Conservation (phyloP, 1,284 basidiomycete genomes). For the Trichosporon ovoides region DNA sequence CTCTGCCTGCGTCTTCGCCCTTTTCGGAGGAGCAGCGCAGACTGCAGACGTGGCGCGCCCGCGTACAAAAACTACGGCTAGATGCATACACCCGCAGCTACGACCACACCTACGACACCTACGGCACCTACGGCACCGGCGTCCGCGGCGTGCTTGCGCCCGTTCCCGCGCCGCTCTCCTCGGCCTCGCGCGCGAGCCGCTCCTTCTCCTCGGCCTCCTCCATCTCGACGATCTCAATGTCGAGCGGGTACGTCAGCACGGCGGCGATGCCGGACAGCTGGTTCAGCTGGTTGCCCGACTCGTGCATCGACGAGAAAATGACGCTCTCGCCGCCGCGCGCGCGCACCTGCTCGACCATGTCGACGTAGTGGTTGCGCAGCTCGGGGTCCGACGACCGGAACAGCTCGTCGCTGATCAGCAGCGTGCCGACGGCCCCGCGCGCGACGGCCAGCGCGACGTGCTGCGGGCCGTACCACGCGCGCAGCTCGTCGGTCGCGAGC, state of each 20-base stretch:
- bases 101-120: neutral
- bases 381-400: conserved; percentile 76
- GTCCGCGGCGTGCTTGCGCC: conserved; percentile 8
- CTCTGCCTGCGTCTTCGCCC: too few species aligned
- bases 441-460: conserved; percentile 88
- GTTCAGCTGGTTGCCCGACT: conserved; percentile 94
- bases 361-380: conserved; percentile 78
- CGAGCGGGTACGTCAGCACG: conserved; percentile 90
- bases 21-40: neutral
- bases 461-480: conserved; percentile 97
- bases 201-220: conserved; percentile 72
- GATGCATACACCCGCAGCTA: neutral
- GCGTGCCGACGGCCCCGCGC: conserved; percentile 86
- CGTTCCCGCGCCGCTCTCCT: conserved; percentile 2
- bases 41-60: neutral
- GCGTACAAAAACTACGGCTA: too few species aligned
- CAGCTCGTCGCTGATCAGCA: conserved; percentile 90
- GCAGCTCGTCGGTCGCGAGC: conserved; percentile 85
- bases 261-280: conserved; percentile 88
- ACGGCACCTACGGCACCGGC: neutral
- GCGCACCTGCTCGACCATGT: conserved; percentile 81
- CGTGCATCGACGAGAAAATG: conserved; percentile 98
- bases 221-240: conserved; percentile 87
- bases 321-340: conserved; percentile 85
- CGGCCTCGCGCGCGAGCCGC: conserved; percentile 37